phyloP scores from a whole-genome alignment of 2,329 filamentous ascomycete genomes.

The Cordyceps tenuipes region DNA sequence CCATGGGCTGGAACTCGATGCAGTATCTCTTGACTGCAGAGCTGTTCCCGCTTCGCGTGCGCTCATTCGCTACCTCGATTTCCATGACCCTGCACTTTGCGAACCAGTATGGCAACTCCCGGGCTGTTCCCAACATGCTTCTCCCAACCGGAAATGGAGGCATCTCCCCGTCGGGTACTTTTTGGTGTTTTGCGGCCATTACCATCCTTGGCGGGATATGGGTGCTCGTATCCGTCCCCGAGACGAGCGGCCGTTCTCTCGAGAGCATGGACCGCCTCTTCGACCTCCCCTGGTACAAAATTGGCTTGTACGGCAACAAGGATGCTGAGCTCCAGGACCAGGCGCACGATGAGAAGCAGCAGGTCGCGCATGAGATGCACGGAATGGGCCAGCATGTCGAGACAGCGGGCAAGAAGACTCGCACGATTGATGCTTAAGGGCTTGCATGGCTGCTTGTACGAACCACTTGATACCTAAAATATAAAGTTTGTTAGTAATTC shows the following conservation, averaged over 20 bases:
- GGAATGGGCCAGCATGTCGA: slow-evolving; percentile 29
- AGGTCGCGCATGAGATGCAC: slow-evolving; percentile 24
- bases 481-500: background rate
- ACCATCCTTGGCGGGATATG: slow-evolving; percentile 60
- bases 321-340: slow-evolving; percentile 41
- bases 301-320: slow-evolving; percentile 50
- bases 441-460: background rate
- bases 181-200: slow-evolving; percentile 65
- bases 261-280: slow-evolving; percentile 68
- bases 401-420: slow-evolving; percentile 5
- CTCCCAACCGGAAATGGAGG: slow-evolving; percentile 38
- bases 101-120: slow-evolving; percentile 70
- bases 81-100: slow-evolving; percentile 69
- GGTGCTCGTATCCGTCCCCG: slow-evolving; percentile 66
- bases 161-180: slow-evolving; percentile 56
- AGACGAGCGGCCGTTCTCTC: slow-evolving; percentile 57
- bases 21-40: slow-evolving; percentile 74
- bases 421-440: slow-evolving; percentile 1
- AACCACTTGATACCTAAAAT: background rate
- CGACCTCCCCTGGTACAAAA: slow-evolving; percentile 64
- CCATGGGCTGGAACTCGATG: slow-evolving; percentile 65
- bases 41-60: slow-evolving; percentile 70
- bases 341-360: slow-evolving; percentile 36
- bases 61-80: slow-evolving; percentile 24
- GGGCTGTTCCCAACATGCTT: slow-evolving; percentile 69